Evolutionary conservation across 2,329 filamentous ascomycete genomes (phyloP).

Genomic region (Trichoderma citrinoviride): DNA sequence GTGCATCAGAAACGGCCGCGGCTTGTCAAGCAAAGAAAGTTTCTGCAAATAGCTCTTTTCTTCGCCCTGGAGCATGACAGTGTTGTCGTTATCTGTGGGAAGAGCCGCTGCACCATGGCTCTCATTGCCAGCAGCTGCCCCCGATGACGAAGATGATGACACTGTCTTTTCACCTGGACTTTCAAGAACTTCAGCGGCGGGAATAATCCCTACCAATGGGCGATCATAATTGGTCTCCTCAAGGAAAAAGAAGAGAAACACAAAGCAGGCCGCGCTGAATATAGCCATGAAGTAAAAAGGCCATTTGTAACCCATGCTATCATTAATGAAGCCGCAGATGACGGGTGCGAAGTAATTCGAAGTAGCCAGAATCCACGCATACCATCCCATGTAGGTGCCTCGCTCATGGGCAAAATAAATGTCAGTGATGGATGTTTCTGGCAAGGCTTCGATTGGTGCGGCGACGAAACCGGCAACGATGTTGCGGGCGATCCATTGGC

Average conservation of each 20-base stretch:
- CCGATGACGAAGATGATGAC: neutral
- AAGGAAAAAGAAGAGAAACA: conserved; percentile 54
- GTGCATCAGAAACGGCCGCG: conserved; percentile 41
- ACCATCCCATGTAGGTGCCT: conserved; percentile 44
- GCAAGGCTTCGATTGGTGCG: conserved; percentile 46
- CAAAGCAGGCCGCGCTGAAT: conserved; percentile 36
- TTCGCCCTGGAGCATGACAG: neutral
- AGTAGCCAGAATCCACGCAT: conserved; percentile 39
- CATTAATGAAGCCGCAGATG: conserved; percentile 45
- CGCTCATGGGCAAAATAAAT: conserved; percentile 44
- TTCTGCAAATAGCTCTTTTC: conserved; percentile 44
- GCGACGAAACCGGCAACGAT: conserved; percentile 45
- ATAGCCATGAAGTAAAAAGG: conserved; percentile 45
- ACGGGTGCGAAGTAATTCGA: conserved; percentile 45
- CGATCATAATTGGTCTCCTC: conserved; percentile 58
- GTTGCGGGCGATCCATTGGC: conserved; percentile 46
- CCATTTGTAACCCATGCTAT: conserved; percentile 42
- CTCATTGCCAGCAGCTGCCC: neutral
- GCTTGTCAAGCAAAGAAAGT: conserved; percentile 35
- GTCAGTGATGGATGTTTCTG: conserved; percentile 45
- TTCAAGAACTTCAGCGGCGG: neutral
- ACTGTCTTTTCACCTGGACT: conserved; percentile 11
- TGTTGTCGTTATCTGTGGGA: neutral
- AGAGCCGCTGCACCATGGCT: neutral
- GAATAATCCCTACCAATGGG: neutral